These are phyloP conservation scores for Diophrys appendiculata DNA, from an alignment of 73 alveolate genomes.

Conservation along the genomic window DNA sequence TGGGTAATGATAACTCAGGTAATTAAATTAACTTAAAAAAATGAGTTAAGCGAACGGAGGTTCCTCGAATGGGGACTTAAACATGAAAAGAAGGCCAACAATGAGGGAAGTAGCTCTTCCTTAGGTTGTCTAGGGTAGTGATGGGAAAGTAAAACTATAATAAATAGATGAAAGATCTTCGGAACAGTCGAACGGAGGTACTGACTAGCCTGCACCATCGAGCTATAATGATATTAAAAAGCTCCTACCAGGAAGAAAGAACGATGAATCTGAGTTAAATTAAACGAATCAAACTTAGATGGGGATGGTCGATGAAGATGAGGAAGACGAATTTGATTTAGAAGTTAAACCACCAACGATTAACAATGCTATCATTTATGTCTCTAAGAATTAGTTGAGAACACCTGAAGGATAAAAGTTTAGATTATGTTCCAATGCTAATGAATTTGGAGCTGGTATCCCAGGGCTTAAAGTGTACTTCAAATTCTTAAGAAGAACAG, in stretches of 20 bases:
- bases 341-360: constrained; percentile 1
- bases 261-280: too few relatives aligned
- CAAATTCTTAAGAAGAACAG: background rate
- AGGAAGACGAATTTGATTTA: background rate
- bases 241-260: too few relatives aligned
- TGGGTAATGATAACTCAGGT: too few relatives aligned
- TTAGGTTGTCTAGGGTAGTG: background rate
- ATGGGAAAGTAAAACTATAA: background rate
- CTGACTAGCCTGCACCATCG: too few relatives aligned
- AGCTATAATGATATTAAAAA: too few relatives aligned
- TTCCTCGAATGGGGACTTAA: too few relatives aligned
- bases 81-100: background rate
- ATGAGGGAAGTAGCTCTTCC: background rate
- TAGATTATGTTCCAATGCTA: background rate
- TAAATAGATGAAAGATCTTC: too few relatives aligned
- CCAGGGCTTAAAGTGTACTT: background rate
- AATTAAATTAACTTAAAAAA: too few relatives aligned
- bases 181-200: too few relatives aligned
- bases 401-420: background rate
- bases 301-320: background rate
- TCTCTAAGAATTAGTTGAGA: background rate
- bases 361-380: background rate
- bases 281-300: background rate
- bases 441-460: background rate
- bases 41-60: too few relatives aligned